Evolutionary conservation across 2,329 filamentous ascomycete species (phyloP).

Genomic region (Botrytis paeoniae): DNA sequence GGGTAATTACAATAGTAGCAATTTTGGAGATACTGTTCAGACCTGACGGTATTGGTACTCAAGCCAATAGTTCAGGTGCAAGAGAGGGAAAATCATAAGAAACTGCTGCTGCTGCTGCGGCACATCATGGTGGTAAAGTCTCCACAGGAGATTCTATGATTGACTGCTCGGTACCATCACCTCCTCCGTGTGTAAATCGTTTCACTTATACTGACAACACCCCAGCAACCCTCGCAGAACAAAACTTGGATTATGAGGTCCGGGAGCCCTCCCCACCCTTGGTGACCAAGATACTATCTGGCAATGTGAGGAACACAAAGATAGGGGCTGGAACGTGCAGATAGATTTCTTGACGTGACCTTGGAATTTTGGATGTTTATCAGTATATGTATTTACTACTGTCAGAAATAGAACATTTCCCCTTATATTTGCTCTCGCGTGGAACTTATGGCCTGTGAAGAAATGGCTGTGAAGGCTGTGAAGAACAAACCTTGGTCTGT

Average conservation of each 20-base stretch:
- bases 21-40: not conserved
- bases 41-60: not conserved
- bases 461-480: not conserved
- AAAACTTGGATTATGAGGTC: not conserved
- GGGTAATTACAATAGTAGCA: fast-evolving
- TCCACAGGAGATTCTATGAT: too few relatives aligned
- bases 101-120: not conserved
- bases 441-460: fast-evolving
- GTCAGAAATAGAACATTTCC: not conserved
- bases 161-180: too few relatives aligned
- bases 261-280: too few relatives aligned
- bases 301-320: not conserved
- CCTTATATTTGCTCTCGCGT: fast-evolving
- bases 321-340: not conserved
- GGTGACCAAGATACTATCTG: not conserved
- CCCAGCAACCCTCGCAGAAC: not conserved
- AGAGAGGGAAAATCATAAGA: not conserved
- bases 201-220: not conserved
- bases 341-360: too few relatives aligned
- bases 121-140: not conserved
- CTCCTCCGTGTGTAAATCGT: too few relatives aligned
- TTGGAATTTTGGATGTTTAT: not conserved
- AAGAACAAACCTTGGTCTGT: not conserved
- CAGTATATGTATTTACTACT: not conserved
- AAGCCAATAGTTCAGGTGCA: not conserved